A percentile compares a stretch with the other conserved stretches of the same genome.
Evolutionary conservation across 768 basidiomycete species (phyloP).

Genomic region (Podaxis sp.): DNA sequence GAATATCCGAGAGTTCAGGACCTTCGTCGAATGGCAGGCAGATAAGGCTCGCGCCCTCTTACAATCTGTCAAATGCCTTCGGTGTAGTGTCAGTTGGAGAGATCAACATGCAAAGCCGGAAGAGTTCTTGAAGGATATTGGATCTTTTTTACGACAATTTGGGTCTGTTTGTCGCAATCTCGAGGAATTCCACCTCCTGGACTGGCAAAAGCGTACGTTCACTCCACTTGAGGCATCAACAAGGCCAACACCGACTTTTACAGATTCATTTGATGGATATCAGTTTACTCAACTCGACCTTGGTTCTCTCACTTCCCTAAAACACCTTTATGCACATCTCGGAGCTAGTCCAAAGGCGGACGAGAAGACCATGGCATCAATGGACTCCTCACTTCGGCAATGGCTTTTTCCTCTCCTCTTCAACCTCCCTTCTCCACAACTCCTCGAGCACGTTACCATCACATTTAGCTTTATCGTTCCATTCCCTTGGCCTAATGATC

Average conservation of each 20-base stretch:
- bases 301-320: background rate
- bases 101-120: background rate
- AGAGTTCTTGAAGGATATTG: conserved; percentile 49
- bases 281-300: conserved; percentile 7
- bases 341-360: conserved; percentile 6
- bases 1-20: conserved; percentile 6
- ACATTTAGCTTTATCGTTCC: conserved; percentile 8
- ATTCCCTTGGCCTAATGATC: conserved; percentile 8
- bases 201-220: conserved; percentile 7
- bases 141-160: conserved; percentile 34
- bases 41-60: background rate
- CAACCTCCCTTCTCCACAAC: background rate
- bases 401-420: conserved; percentile 8
- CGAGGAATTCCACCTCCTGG: conserved; percentile 1
- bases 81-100: conserved; percentile 4
- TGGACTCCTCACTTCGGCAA: conserved; percentile 4
- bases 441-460: conserved; percentile 1
- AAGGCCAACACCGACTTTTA: background rate
- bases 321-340: conserved; percentile 1
- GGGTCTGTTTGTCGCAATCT: background rate
- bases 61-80: conserved; percentile 4
- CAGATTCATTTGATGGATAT: conserved; percentile 5
- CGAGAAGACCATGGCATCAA: background rate
- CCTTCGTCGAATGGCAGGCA: conserved; percentile 5
- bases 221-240: background rate